A percentile compares a stretch with the other conserved stretches of the same genome.
These are phyloP conservation scores for Globisporangium emineosum DNA, from an alignment of 352 stramenopile species.

Conservation along the genomic window DNA sequence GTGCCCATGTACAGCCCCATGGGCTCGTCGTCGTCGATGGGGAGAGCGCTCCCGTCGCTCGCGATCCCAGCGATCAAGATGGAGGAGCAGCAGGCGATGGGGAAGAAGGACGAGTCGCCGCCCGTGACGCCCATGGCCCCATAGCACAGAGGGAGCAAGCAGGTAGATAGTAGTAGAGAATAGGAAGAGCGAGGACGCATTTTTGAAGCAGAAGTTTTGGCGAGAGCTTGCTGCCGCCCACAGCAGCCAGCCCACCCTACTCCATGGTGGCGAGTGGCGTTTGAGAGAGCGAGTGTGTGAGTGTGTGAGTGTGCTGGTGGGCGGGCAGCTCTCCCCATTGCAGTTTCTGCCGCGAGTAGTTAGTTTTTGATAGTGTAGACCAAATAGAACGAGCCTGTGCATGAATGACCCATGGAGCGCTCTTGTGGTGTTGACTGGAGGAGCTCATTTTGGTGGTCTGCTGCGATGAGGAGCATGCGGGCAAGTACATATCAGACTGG, in stretches of 20 bases:
- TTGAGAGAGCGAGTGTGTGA: too few relatives aligned
- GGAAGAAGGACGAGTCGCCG: background rate
- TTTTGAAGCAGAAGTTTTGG: background rate
- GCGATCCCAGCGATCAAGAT: conserved; percentile 10
- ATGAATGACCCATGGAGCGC: background rate
- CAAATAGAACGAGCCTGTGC: conserved; percentile 11
- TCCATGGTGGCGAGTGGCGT: background rate
- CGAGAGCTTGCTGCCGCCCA: background rate
- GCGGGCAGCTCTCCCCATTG: background rate
- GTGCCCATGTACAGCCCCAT: conserved; percentile 21
- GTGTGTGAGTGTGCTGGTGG: background rate
- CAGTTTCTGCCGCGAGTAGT: background rate
- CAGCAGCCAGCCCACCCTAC: background rate
- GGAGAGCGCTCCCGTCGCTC: conserved; percentile 23
- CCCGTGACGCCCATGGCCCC: background rate
- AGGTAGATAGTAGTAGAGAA: background rate
- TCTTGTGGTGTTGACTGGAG: background rate
- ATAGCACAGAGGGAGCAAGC: background rate
- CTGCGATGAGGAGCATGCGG: background rate
- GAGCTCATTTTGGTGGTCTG: background rate
- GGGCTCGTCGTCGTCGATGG: conserved; percentile 17
- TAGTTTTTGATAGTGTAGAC: conserved; percentile 9
- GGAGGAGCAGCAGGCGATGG: background rate
- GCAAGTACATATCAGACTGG: background rate
- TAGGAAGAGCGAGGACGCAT: background rate